phyloP scores from a whole-genome alignment of 2,329 filamentous ascomycete genomes.

The Alternaria conjuncta region DNA sequence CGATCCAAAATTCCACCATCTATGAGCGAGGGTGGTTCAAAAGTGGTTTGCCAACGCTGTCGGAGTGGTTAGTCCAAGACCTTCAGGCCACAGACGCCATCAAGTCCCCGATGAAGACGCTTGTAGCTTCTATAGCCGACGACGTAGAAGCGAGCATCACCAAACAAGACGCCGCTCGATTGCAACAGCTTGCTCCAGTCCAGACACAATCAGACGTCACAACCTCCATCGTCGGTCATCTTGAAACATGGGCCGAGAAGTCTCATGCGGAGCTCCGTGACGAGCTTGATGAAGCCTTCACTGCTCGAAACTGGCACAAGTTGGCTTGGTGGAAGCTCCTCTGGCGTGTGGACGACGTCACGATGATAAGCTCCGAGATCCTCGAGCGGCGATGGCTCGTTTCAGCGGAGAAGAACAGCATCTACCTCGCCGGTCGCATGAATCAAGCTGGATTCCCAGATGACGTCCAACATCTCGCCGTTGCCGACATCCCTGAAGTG shows the following conservation, averaged over 20 bases:
- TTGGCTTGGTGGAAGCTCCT: conserved; percentile 94
- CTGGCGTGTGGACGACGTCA: conserved; percentile 92
- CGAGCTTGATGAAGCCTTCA: conserved; percentile 78
- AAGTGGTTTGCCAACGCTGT: conserved; percentile 71
- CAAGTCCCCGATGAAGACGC: conserved; percentile 69
- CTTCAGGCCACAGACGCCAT: conserved; percentile 53
- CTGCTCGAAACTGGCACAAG: conserved; percentile 76
- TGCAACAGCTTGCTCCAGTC: conserved; percentile 41
- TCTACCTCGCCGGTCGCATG: conserved; percentile 81
- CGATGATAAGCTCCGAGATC: conserved; percentile 80
- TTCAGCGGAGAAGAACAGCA: conserved; percentile 78
- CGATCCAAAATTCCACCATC: conserved; percentile 70
- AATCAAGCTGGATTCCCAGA: conserved; percentile 65
- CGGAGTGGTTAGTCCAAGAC: conserved; percentile 65
- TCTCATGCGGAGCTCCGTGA: conserved; percentile 85
- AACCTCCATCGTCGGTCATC: conserved; percentile 61
- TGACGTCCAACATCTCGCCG: conserved; percentile 14
- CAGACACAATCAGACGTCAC: conserved; percentile 54
- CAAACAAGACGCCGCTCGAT: conserved; percentile 54
- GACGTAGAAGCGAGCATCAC: conserved; percentile 61
- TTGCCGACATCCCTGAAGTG: conserved; percentile 15
- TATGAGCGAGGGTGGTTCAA: conserved; percentile 78
- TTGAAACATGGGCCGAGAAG: conserved; percentile 76
- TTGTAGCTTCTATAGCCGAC: conserved; percentile 72
- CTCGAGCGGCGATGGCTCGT: conserved; percentile 78